Evolutionary conservation across 2,329 filamentous ascomycete genomes (phyloP).

Genomic region (Penicillium concentricum): DNA sequence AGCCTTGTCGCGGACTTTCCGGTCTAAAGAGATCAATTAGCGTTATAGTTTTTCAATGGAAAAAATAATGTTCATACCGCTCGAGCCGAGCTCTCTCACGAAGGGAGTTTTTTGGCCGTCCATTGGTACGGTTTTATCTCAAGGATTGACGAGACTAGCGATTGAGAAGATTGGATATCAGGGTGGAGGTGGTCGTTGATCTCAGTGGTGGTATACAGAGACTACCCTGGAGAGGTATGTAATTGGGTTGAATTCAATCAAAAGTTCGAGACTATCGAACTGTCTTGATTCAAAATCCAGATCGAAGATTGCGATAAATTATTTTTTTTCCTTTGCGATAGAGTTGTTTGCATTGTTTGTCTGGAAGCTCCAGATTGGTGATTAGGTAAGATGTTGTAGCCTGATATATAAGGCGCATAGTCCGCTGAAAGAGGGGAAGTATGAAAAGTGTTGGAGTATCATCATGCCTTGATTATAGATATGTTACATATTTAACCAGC

Average conservation of each 20-base stretch:
- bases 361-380: background rate
- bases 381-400: background rate
- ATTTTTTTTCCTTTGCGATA: constrained; percentile 27
- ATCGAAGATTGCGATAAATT: constrained; percentile 24
- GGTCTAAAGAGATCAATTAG: constrained; percentile 56
- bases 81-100: constrained; percentile 79
- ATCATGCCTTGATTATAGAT: background rate
- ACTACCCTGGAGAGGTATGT: background rate
- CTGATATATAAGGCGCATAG: background rate
- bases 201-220: background rate
- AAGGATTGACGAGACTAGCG: constrained; percentile 7
- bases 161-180: constrained; percentile 1
- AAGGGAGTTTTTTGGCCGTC: constrained; percentile 62
- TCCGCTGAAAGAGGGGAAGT: no score
- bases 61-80: constrained; percentile 55
- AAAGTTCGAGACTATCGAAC: constrained; percentile 3
- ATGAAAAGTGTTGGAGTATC: background rate
- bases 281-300: constrained; percentile 6
- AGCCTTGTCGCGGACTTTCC: constrained; percentile 72
- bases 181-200: background rate
- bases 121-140: constrained; percentile 21
- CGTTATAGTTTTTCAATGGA: background rate
- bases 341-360: constrained; percentile 24
- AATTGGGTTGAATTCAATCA: background rate
- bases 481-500: background rate